Conservation (phyloP, 371 early-diverging fungal genomes). For the Homolaphlyctis polyrhiza region DNA sequence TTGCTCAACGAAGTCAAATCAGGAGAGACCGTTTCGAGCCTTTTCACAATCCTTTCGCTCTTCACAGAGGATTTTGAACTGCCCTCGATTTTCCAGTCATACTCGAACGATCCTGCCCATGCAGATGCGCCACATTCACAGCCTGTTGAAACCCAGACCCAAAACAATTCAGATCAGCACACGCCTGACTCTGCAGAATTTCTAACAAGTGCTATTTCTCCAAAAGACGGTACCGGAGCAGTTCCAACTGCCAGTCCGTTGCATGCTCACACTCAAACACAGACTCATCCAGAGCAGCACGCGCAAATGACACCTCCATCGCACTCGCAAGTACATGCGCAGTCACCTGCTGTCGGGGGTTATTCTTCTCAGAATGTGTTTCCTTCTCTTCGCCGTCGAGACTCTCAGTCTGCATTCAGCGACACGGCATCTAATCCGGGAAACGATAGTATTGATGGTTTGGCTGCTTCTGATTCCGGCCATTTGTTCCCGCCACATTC, state of each 20-base stretch:
- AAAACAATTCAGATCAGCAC: background rate
- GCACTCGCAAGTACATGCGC: too few species aligned
- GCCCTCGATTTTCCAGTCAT: background rate
- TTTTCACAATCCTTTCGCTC: slow-evolving; percentile 88
- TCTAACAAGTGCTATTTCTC: background rate
- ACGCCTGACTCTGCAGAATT: background rate
- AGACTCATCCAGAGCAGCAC: too few species aligned
- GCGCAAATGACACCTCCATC: background rate
- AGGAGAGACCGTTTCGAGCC: slow-evolving; percentile 87
- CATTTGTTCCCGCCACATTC: background rate
- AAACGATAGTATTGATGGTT: background rate
- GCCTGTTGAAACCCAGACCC: background rate
- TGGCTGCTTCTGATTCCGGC: background rate
- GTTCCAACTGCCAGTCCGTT: background rate
- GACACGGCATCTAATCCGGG: background rate
- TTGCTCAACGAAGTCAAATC: slow-evolving; percentile 81
- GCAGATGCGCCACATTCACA: background rate
- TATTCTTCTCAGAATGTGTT: background rate
- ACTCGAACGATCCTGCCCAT: too few species aligned
- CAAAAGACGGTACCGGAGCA: background rate
- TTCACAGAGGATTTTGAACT: slow-evolving; percentile 66
- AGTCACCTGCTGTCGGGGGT: background rate
- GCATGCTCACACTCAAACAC: too few species aligned
- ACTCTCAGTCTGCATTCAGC: background rate
- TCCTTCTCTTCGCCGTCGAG: background rate